phyloP scores from a whole-genome alignment of 331 rosid species.

The Saraca asoca region DNA sequence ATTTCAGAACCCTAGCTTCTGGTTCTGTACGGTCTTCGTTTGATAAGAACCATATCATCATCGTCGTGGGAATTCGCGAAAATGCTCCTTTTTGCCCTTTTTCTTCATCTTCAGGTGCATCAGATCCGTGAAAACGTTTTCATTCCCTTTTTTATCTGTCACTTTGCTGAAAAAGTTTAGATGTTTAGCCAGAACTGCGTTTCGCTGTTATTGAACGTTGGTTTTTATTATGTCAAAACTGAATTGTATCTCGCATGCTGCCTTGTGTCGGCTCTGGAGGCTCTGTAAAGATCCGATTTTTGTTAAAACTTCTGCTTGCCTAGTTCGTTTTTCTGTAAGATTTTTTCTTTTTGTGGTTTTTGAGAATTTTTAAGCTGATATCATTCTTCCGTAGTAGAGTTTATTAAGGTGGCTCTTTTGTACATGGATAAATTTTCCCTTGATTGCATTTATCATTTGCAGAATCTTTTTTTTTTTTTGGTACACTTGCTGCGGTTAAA shows the following conservation, averaged over 20 bases:
- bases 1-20: constrained; percentile 45
- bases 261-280: constrained; percentile 10
- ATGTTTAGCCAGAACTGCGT: constrained; percentile 29
- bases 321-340: constrained; percentile 9
- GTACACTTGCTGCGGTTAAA: constrained; percentile 19
- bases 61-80: constrained; percentile 46
- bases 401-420: background rate
- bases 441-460: background rate
- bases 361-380: constrained; percentile 12
- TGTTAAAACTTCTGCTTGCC: constrained; percentile 8
- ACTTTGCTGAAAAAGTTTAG: constrained; percentile 31
- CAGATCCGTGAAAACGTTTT: constrained; percentile 60
- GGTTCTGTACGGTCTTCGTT: constrained; percentile 12
- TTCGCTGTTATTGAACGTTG: background rate
- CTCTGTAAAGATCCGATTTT: constrained; percentile 39
- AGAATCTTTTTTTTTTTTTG: background rate
- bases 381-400: constrained; percentile 9
- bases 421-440: background rate
- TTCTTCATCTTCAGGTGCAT: constrained; percentile 30
- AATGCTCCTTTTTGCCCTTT: constrained; percentile 15
- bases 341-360: constrained; percentile 23
- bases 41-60: constrained; percentile 28
- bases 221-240: constrained; percentile 16
- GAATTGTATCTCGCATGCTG: background rate
- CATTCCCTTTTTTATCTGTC: constrained; percentile 25